Conservation (phyloP, 2,329 filamentous ascomycete genomes). For the Fusarium sp. region DNA sequence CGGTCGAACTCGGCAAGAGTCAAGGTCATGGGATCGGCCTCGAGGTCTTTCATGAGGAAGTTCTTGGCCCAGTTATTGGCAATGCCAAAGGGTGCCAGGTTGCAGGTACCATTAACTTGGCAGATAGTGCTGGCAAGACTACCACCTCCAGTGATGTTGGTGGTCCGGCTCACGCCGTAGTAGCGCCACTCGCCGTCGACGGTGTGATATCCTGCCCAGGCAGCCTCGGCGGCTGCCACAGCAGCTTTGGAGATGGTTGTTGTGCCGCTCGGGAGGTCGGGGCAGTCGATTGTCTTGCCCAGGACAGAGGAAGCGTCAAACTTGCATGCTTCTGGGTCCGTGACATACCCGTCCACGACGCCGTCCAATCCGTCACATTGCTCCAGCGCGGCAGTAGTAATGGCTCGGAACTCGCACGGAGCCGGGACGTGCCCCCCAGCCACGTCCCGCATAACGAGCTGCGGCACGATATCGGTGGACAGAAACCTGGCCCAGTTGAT, state of each 20-base stretch:
- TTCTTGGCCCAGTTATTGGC: not conserved
- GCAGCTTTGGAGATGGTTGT: not conserved
- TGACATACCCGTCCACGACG: not conserved
- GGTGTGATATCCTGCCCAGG: not conserved
- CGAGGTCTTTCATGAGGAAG: not conserved
- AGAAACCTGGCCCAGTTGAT: not conserved
- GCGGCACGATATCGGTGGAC: not conserved
- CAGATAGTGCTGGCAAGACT: not conserved
- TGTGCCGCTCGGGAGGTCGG: not conserved
- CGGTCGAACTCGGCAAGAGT: not conserved
- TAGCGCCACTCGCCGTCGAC: not conserved
- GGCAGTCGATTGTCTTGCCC: not conserved
- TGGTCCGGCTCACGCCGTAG: not conserved
- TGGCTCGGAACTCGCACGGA: not conserved
- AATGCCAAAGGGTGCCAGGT: not conserved
- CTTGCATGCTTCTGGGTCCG: not conserved
- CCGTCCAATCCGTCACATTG: not conserved
- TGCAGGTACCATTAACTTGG: not conserved
- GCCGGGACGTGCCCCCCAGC: not conserved
- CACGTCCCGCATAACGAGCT: not conserved
- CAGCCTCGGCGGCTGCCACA: not conserved
- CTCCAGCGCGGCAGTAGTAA: not conserved
- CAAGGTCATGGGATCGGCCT: not conserved
- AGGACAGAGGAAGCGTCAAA: not conserved
- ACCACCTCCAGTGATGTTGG: not conserved